Base-by-base conservation (phyloP, 2,329 filamentous ascomycete genomes). In the Plenodomus biglobosus region DNA sequence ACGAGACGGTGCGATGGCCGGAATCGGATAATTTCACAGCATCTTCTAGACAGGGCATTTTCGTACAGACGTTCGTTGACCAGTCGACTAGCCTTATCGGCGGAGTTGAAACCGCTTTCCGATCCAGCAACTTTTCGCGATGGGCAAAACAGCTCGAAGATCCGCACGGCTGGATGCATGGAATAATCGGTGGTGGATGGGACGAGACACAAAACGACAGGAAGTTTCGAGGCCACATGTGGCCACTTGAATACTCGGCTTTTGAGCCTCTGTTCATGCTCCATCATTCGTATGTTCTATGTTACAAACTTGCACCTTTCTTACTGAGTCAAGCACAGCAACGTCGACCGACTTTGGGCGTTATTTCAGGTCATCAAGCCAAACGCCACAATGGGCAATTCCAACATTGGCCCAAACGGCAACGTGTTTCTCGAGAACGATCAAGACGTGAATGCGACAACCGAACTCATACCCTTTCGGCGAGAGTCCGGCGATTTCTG, bases 361-460 rank as follows among this genome's bases (percentile, higher is more conserved):
- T 78, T 95, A 56, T 94, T 87, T 85, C 88, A 92, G 72, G 76
- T 80, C 1, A 70, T 91, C 5, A 80, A 92, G 52, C 87, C 87
- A 0, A 73, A 81, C n/a, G 78, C 78, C 8, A 90, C 83, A 73
- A 79, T 90, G 10, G 71, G 78, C 19, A 78, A 85, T 0, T 50
- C 51, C 3, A 51, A 42, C 8, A 66, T 74, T 11, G 48, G 45
- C n/a, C 47, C 40, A 2, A 46, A 36, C 8, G 57, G 59, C 5
- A 72, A 63, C n/a, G 62, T 68, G 1, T 65, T 62, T 18, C 79
- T 83, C 45, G 60, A 75, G 7, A 49, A 61, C 27, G 38, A 49
- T 19, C 48, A 52, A 8, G 38, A 20, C 0, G 78, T 85, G 52
- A 76, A 82, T 52, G 73, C 76, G 0, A 73, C 75, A 32, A 66